Evolutionary conservation across 805 yeast species (phyloP).

Genomic region (Lachancea lanzarotensis): DNA sequence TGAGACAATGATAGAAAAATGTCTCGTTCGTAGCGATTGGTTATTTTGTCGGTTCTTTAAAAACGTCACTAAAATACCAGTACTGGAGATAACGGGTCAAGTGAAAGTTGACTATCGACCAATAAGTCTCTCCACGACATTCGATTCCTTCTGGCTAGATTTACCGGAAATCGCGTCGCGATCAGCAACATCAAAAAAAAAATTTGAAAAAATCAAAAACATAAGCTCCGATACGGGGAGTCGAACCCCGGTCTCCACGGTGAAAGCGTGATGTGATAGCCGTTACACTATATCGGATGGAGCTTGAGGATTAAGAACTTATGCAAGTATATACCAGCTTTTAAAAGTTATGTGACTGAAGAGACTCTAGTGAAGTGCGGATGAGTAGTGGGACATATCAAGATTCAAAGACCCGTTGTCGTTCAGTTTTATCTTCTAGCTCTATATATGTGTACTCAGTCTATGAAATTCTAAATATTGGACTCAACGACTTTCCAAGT

Average conservation of each 20-base stretch:
- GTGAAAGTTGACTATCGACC: too few species aligned
- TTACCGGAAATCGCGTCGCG: too few species aligned
- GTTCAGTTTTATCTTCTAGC: not conserved
- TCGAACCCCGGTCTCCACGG: conserved; percentile 28
- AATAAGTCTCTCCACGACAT: too few species aligned
- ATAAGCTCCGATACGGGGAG: conserved; percentile 24
- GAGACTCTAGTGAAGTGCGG: too few species aligned
- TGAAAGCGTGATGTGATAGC: conserved; percentile 28
- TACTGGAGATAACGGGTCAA: too few species aligned
- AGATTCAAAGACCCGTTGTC: not conserved
- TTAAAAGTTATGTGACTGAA: too few species aligned
- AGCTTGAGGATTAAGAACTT: too few species aligned
- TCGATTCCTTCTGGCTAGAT: too few species aligned
- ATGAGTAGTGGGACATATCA: not conserved
- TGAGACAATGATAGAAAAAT: not conserved
- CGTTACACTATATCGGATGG: conserved; percentile 26
- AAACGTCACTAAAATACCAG: too few species aligned
- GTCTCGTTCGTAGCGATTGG: not conserved
- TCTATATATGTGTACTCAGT: not conserved
- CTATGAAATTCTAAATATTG: conserved; percentile 2
- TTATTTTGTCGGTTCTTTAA: too few species aligned
- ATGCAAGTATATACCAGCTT: too few species aligned
- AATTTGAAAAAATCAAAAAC: conserved; percentile 2
- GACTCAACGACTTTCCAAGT: conserved; percentile 32
- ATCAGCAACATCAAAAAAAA: too few species aligned